Percentiles rank a stretch among this genome's conserved stretches.
Evolutionary conservation across 2,329 filamentous ascomycete genomes (phyloP).

Genomic region (Torrubiella hemipterigena): DNA sequence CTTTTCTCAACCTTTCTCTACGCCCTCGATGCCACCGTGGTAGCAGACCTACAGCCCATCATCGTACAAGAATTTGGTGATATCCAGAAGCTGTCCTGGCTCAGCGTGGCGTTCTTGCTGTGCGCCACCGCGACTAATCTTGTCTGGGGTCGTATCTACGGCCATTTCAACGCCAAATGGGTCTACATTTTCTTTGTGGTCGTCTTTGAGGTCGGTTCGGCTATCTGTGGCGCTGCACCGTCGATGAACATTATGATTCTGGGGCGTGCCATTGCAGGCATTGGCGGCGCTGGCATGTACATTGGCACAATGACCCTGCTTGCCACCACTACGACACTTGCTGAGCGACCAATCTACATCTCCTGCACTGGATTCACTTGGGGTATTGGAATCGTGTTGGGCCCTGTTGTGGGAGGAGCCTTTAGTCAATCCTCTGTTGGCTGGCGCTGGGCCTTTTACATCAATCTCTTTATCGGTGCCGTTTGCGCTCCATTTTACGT

Average conservation of each 20-base stretch:
- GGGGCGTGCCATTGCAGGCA: slow-evolving; percentile 27
- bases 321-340: slow-evolving; percentile 11
- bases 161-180: slow-evolving; percentile 30
- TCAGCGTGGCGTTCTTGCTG: slow-evolving; percentile 22
- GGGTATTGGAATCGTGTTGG: slow-evolving; percentile 31
- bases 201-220: slow-evolving; percentile 14
- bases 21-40: slow-evolving; percentile 32
- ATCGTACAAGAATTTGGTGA: slow-evolving; percentile 22
- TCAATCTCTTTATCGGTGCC: slow-evolving; percentile 36
- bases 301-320: slow-evolving; percentile 15
- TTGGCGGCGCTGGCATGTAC: slow-evolving; percentile 28
- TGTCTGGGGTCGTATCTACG: too few species aligned
- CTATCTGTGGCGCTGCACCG: slow-evolving; percentile 25
- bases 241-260: slow-evolving; percentile 30
- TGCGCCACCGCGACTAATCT: too few species aligned
- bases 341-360: slow-evolving; percentile 15
- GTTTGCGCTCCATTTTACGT: slow-evolving; percentile 16
- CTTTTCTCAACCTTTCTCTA: slow-evolving; percentile 22
- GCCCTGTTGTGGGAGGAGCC: slow-evolving; percentile 31
- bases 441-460: slow-evolving; percentile 25
- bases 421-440: slow-evolving; percentile 24
- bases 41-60: slow-evolving; percentile 29
- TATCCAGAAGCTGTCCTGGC: slow-evolving; percentile 27
- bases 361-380: slow-evolving; percentile 18
- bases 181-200: slow-evolving; percentile 13